Base-by-base conservation (phyloP, 805 yeast genomes). In the Cyberlindnera xylosilytica region DNA sequence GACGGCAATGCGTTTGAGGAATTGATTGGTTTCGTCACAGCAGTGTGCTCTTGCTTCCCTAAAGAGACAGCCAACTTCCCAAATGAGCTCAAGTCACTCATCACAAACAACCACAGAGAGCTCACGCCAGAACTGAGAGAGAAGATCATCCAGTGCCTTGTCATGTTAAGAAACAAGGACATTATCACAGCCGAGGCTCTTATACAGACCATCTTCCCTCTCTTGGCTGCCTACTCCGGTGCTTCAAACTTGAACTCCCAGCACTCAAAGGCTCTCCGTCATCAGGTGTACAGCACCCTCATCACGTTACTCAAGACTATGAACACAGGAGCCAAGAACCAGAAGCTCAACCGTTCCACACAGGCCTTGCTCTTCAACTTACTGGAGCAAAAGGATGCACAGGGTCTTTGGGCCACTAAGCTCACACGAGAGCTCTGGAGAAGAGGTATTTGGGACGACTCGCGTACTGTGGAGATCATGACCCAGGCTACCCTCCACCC, bases 361-460 rank as follows among this genome's bases (percentile, higher is more conserved):
- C 99, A 93, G 65, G 97, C 98, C 0, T 65, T 93, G 37, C 74
- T 95, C 39, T 91, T 93, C 72, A 87, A 87, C 54, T 70, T 91
- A 50, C 69, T 93, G 34, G 96, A 88, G 51, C 67, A 86, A 61
- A 79, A 85, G 46, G 86, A 81, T 52, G 75, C 87, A 31, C 87
- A 84, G 55, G 97, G 97, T 28, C 68, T 93, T 19, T 93, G 98
- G 97, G 97, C 98, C 7, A 87, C 97, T 3, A 90, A 88, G 57
- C 69, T 93, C 44, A 89, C 97, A 5, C 78, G 98, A 60, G 98
- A 93, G 63, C 70, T 93, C 39, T 93, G 99, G 99, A 78, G 96
- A 69, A 77, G 98, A 61, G 96, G 96, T 58, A 86, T 93, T 45
- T 93, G 99, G 99, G 97, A 89, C 63, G 99, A 93, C 62, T 78